phyloP scores from a whole-genome alignment of 441 rosid species.

The Breynia disticha region DNA sequence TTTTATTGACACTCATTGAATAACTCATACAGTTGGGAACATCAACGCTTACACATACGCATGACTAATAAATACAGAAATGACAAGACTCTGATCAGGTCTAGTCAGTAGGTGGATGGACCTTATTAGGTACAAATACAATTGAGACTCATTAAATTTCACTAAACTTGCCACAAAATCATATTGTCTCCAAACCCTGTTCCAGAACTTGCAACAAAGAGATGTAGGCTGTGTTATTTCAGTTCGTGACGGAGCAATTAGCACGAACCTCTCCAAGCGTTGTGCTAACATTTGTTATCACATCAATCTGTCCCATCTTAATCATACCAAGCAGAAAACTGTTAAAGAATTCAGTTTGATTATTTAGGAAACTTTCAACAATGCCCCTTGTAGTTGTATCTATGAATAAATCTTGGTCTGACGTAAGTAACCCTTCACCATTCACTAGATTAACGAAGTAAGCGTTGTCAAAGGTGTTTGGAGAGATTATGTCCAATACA shows the following conservation, averaged over 20 bases:
- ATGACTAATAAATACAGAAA: too few relatives aligned
- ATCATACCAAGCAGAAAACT: slow-evolving; percentile 47
- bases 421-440: slow-evolving; percentile 68
- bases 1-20: too few relatives aligned
- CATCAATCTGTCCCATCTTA: slow-evolving; percentile 63
- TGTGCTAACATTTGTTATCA: slow-evolving; percentile 31
- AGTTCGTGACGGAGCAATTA: slow-evolving; percentile 55
- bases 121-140: too few relatives aligned
- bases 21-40: too few relatives aligned
- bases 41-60: too few relatives aligned
- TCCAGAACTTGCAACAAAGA: slow-evolving; percentile 36
- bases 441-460: slow-evolving; percentile 66
- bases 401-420: slow-evolving; percentile 69
- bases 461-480: slow-evolving; percentile 65
- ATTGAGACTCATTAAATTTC: too few relatives aligned
- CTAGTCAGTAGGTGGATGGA: too few relatives aligned
- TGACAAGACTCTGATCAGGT: too few relatives aligned
- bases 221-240: slow-evolving; percentile 19
- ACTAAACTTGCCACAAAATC: too few relatives aligned
- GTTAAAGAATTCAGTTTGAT: slow-evolving; percentile 51
- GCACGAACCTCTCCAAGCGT: slow-evolving; percentile 56
- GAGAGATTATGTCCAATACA: slow-evolving; percentile 44
- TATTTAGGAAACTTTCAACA: slow-evolving; percentile 48
- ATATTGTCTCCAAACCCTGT: slow-evolving; percentile 24
- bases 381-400: slow-evolving; percentile 45